These are phyloP conservation scores for Dothistroma pini DNA, from an alignment of 2,329 filamentous ascomycete species.

Conservation along the genomic window DNA sequence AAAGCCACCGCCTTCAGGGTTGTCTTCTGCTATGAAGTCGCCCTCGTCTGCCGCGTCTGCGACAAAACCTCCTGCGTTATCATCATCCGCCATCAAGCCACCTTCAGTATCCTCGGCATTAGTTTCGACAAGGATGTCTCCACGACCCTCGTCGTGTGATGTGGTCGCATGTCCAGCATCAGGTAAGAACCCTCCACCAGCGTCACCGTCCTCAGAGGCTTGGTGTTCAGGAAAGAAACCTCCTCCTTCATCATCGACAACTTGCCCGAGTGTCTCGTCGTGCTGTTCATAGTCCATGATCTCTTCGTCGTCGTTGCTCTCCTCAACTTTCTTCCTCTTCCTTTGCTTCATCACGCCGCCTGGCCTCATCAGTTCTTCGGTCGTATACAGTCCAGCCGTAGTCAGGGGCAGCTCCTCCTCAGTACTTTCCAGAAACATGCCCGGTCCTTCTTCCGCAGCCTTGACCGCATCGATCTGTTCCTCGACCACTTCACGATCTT, in stretches of 20 bases:
- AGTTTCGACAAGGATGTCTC: conserved; percentile 19
- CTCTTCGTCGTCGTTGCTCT: conserved; percentile 22
- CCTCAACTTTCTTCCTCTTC: conserved; percentile 12
- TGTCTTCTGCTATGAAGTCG: conserved; percentile 17
- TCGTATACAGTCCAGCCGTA: conserved; percentile 24
- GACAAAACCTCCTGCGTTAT: conserved; percentile 10
- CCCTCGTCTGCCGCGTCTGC: conserved; percentile 17
- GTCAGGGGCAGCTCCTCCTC: conserved; percentile 17
- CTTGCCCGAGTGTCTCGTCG: conserved; percentile 25
- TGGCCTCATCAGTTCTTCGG: conserved; percentile 16
- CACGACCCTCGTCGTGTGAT: background rate
- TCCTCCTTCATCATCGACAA: conserved; percentile 31
- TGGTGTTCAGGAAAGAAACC: conserved; percentile 25
- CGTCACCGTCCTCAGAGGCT: conserved; percentile 38
- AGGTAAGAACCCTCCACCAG: conserved; percentile 8
- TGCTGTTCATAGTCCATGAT: conserved; percentile 13
- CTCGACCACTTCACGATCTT: conserved; percentile 15
- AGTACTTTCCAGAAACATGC: conserved; percentile 17
- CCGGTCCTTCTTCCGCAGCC: conserved; percentile 6
- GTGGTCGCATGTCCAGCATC: conserved; percentile 1
- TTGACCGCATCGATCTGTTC: conserved; percentile 4
- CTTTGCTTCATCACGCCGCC: conserved; percentile 5
- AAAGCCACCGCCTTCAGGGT: conserved; percentile 11
- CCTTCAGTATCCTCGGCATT: conserved; percentile 13
- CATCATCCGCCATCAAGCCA: conserved; percentile 16